A percentile compares a stretch with the other conserved stretches of the same genome.
Conservation (phyloP, 768 basidiomycete species). For the Termitomyces sp. region DNA sequence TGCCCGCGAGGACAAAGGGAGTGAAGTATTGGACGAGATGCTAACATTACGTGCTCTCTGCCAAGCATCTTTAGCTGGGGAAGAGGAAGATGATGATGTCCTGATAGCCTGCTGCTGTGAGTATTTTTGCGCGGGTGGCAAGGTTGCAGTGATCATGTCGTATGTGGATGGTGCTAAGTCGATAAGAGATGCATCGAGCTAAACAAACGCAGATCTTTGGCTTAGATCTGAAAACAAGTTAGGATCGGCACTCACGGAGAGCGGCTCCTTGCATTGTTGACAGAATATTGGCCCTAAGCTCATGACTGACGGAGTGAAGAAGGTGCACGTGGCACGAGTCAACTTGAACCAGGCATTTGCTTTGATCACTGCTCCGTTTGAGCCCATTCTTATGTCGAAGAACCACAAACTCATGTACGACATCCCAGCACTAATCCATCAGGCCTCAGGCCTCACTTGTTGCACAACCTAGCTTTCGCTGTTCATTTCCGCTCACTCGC, state of each 20-base stretch:
- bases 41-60: slow-evolving; percentile 47
- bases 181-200: slow-evolving; percentile 90
- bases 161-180: slow-evolving; percentile 85
- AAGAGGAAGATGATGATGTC: slow-evolving; percentile 42
- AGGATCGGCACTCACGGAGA: slow-evolving; percentile 52
- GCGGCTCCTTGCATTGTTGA: slow-evolving; percentile 89
- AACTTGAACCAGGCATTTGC: too few species aligned
- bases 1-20: slow-evolving; percentile 48
- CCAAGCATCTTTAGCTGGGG: slow-evolving; percentile 61
- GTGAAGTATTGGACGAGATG: slow-evolving; percentile 26
- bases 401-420: too few species aligned
- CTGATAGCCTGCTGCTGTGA: slow-evolving; percentile 34
- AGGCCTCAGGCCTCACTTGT: too few species aligned
- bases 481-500: too few species aligned
- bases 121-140: slow-evolving; percentile 51
- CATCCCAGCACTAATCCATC: too few species aligned
- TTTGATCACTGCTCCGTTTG: too few species aligned
- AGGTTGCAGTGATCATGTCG: slow-evolving; percentile 72
- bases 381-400: too few species aligned
- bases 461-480: too few species aligned
- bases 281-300: slow-evolving; percentile 51
- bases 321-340: too few species aligned
- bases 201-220: neutral
- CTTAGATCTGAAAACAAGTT: neutral
- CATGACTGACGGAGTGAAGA: slow-evolving; percentile 27